These are phyloP conservation scores for Phlegmacium glaucopus DNA, from an alignment of 768 basidiomycete genomes.

Conservation along the genomic window DNA sequence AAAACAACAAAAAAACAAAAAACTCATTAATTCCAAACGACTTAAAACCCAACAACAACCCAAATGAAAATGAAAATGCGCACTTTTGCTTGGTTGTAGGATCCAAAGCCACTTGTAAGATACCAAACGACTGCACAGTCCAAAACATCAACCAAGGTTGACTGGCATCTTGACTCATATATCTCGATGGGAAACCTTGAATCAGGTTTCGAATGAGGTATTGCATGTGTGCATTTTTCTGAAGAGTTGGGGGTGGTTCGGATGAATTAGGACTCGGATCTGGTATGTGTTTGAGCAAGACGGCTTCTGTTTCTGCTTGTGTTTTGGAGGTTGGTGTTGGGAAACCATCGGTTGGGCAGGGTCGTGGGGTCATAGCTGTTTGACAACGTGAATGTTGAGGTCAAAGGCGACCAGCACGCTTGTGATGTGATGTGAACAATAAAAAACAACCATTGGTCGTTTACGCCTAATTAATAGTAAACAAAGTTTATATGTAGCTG, in stretches of 20 bases:
- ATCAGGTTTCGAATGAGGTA: constrained; percentile 70
- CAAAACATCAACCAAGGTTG: constrained; percentile 96
- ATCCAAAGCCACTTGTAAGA: constrained; percentile 77
- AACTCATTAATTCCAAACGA: background rate
- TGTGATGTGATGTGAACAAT: background rate
- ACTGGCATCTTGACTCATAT: constrained; percentile 86
- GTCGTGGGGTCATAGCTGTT: constrained; percentile 17
- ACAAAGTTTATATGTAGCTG: too few relatives aligned
- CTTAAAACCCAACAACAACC: background rate
- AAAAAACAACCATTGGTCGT: too few relatives aligned
- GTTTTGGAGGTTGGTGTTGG: constrained; percentile 58
- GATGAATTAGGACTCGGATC: constrained; percentile 2
- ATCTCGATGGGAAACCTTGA: constrained; percentile 79
- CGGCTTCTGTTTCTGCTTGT: constrained; percentile 65
- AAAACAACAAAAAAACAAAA: background rate
- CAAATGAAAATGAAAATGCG: constrained; percentile 15
- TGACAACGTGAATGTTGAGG: constrained; percentile 2
- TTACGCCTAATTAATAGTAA: too few relatives aligned
- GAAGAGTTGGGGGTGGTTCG: constrained; percentile 32
- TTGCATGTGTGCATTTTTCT: constrained; percentile 67
- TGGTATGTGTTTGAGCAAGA: constrained; percentile 56
- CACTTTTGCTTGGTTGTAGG: constrained; percentile 74
- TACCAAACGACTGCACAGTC: constrained; percentile 81
- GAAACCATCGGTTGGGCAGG: constrained; percentile 53
- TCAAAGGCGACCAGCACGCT: constrained; percentile 10